Base-by-base conservation (phyloP, 129 eudicot genomes). In the Tagetes erecta region DNA sequence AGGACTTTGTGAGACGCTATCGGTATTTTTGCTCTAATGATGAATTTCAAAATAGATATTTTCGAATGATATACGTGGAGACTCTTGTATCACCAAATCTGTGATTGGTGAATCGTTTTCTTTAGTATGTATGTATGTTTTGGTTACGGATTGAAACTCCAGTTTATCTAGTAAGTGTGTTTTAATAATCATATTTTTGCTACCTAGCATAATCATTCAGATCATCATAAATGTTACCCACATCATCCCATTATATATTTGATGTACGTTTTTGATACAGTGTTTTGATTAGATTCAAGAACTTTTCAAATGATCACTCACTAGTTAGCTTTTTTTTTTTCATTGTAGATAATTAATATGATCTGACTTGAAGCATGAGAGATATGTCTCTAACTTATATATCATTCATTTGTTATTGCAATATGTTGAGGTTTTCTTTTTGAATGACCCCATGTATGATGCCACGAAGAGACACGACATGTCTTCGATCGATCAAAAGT, bases 71-170 rank as follows among this genome's bases (percentile, higher is more conserved):
- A 64, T 64, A 39, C 40, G 50, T 40, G 39, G 70, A 64, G 70
- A 64, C 70, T 40, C 70, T 64, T 64, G 50, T 64, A 8, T 64
- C 50, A 64, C 70, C 47, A 2, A 3, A 64, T 64, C 64, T 37
- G 4, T 57, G 64, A 31, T 14, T 0, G 58, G 33, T 52, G 6
- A 52, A 13, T n/a, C 6, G 33, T 52, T 52, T 52, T 52, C 30
- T 52, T 52, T 52, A 49, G n/a, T 49, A 49, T 9, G 34, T 53
- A n/a, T 4, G 34, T 51, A 51, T 51, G 57, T 51, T 51, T 20
- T 53, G 14, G 10, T 53, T 55, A 2, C 34, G 60, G 20, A 5
- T 55, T 34, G 8, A 55, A 5, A 55, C 35, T 55, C 33, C 56
- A 10, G 55, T 8, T 49, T 49, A 49, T 49, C 60, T 53, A 53